phyloP scores from a whole-genome alignment of 2,329 filamentous ascomycete species.

The Hymenoscyphus scutula region DNA sequence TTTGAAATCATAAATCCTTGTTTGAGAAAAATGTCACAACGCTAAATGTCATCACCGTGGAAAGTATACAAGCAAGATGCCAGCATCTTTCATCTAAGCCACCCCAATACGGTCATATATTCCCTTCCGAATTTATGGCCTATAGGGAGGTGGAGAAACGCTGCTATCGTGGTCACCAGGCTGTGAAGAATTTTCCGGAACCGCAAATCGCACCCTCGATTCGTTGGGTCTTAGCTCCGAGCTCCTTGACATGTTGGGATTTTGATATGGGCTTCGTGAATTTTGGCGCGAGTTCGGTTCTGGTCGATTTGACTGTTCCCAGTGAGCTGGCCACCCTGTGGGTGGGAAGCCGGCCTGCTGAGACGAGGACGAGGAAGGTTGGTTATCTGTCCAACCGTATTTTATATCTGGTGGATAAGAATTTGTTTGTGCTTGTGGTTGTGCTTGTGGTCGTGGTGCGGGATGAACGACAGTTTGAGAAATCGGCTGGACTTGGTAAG shows the following conservation, averaged over 20 bases:
- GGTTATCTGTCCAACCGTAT: conserved; percentile 28
- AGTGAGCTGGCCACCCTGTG: conserved; percentile 29
- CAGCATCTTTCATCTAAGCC: background rate
- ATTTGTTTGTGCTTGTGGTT: conserved; percentile 10
- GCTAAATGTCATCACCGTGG: background rate
- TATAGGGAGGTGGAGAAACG: background rate
- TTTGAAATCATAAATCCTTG: background rate
- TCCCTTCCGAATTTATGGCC: background rate
- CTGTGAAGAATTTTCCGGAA: conserved; percentile 38
- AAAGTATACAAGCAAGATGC: background rate
- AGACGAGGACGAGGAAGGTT: conserved; percentile 9
- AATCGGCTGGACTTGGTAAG: background rate
- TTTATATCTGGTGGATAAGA: conserved; percentile 25
- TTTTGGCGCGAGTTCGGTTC: conserved; percentile 3
- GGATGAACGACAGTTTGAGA: background rate
- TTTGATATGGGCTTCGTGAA: conserved; percentile 8
- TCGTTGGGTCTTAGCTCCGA: conserved; percentile 41
- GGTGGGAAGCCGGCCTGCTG: conserved; percentile 23
- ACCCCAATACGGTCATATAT: background rate
- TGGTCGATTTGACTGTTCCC: conserved; percentile 24
- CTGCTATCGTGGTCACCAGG: background rate
- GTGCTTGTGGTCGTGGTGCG: background rate
- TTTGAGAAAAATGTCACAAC: background rate
- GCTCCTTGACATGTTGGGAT: conserved; percentile 16
- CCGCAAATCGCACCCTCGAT: conserved; percentile 76